Conservation (phyloP, 2,329 filamentous ascomycete genomes). For the Endoconidiophora laricicola region DNA sequence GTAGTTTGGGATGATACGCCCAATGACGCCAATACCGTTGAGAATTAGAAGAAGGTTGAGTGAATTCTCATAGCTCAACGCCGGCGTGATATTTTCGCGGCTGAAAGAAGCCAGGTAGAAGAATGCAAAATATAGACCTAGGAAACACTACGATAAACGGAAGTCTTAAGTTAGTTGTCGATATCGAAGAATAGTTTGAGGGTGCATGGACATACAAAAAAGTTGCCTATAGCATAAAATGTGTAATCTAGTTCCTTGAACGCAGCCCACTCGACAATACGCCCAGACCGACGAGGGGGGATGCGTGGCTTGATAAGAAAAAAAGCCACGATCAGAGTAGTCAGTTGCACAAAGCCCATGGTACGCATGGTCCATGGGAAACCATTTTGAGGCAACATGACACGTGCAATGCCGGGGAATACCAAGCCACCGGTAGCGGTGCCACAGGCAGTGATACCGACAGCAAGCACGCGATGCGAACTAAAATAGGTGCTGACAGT, state of each 20-base stretch:
- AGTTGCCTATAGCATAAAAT: slow-evolving; percentile 22
- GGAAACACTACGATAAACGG: slow-evolving; percentile 24
- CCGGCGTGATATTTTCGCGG: slow-evolving; percentile 23
- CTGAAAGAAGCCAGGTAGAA: slow-evolving; percentile 40
- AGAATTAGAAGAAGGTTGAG: slow-evolving; percentile 47
- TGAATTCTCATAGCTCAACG: slow-evolving; percentile 30
- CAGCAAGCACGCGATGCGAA: slow-evolving; percentile 37
- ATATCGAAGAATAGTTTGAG: not conserved
- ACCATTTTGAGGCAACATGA: slow-evolving; percentile 15
- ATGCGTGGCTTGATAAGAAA: slow-evolving; percentile 26
- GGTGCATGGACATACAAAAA: slow-evolving; percentile 15
- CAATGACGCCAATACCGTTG: slow-evolving; percentile 44
- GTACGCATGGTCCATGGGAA: slow-evolving; percentile 37
- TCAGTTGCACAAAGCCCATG: slow-evolving; percentile 41
- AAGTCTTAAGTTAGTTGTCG: not conserved
- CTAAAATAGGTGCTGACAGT: slow-evolving; percentile 51
- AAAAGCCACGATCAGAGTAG: slow-evolving; percentile 23
- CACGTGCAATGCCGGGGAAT: slow-evolving; percentile 26
- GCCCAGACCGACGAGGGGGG: slow-evolving; percentile 24
- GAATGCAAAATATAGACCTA: slow-evolving; percentile 39
- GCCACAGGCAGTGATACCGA: slow-evolving; percentile 44
- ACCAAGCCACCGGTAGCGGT: slow-evolving; percentile 42
- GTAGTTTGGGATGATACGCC: slow-evolving; percentile 40
- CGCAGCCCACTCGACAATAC: slow-evolving; percentile 27
- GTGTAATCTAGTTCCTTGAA: slow-evolving; percentile 31